Conservation (phyloP, 257 asterid species). For the Ligustrum vulgare region DNA sequence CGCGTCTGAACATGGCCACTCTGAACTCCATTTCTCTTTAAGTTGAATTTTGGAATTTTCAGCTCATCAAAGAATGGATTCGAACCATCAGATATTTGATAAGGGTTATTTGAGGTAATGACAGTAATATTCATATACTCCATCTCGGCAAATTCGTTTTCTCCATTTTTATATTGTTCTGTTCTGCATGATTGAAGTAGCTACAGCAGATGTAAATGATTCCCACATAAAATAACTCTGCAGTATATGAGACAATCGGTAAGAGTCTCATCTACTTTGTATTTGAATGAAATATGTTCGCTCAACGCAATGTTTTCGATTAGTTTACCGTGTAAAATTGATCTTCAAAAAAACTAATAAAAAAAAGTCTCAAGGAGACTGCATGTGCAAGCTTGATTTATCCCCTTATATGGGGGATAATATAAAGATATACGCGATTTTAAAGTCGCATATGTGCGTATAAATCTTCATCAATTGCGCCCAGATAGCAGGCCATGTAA, state of each 20-base stretch:
- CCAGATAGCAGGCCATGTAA: too few species aligned
- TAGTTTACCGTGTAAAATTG: constrained; percentile 60
- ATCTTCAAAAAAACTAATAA: too few species aligned
- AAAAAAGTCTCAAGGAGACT: too few species aligned
- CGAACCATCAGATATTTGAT: constrained; percentile 65
- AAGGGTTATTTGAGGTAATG: constrained; percentile 70
- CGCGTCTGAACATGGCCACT: constrained; percentile 83
- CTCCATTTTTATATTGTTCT: constrained; percentile 46
- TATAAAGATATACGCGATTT: too few species aligned
- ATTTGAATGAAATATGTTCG: background rate
- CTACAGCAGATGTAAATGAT: constrained; percentile 69
- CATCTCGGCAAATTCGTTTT: constrained; percentile 86
- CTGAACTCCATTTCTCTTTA: constrained; percentile 59
- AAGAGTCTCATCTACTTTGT: background rate
- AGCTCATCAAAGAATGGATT: constrained; percentile 67
- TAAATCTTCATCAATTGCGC: too few species aligned
- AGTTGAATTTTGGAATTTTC: constrained; percentile 47
- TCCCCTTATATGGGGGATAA: too few species aligned
- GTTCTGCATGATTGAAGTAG: constrained; percentile 72
- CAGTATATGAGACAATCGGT: constrained; percentile 21
- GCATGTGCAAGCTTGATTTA: too few species aligned
- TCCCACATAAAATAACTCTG: constrained; percentile 97
- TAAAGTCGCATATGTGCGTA: too few species aligned
- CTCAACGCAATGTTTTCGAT: background rate
- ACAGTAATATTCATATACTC: constrained; percentile 78